Conservation (phyloP, 495 filamentous ascomycete species). For the Durotheca rogersii region DNA sequence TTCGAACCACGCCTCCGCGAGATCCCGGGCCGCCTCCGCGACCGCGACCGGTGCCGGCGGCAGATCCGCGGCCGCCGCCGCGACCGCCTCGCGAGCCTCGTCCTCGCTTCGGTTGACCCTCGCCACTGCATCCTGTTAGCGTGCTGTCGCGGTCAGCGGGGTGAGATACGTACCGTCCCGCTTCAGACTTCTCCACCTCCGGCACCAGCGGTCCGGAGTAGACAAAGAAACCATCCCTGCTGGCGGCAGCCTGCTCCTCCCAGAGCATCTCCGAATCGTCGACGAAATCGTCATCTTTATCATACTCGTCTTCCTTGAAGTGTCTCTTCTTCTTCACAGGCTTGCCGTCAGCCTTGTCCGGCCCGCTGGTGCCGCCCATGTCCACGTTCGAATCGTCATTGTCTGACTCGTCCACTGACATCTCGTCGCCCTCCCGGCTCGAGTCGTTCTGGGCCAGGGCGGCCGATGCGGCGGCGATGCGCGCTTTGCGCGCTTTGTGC, state of each 20-base stretch:
- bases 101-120: constrained; percentile 75
- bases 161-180: constrained; percentile 57
- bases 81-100: constrained; percentile 60
- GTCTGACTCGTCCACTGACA: constrained; percentile 66
- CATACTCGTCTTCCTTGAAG: constrained; percentile 93
- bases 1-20: constrained; percentile 74
- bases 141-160: constrained; percentile 2
- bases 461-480: constrained; percentile 80
- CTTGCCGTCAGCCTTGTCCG: constrained; percentile 60
- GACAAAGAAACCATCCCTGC: constrained; percentile 88
- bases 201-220: constrained; percentile 83
- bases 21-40: constrained; percentile 71
- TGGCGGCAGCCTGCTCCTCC: constrained; percentile 93
- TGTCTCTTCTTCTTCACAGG: constrained; percentile 67
- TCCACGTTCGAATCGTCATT: constrained; percentile 75
- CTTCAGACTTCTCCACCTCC: constrained; percentile 80
- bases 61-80: constrained; percentile 58
- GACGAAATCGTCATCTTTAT: constrained; percentile 95
- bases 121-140: constrained; percentile 57
- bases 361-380: constrained; percentile 66
- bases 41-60: constrained; percentile 46
- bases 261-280: constrained; percentile 94
- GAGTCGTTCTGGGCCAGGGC: constrained; percentile 73
- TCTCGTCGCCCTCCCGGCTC: constrained; percentile 71
- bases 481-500: constrained; percentile 73